Conservation (phyloP, 2,329 filamentous ascomycete genomes). For the Neonectria coccinea region DNA sequence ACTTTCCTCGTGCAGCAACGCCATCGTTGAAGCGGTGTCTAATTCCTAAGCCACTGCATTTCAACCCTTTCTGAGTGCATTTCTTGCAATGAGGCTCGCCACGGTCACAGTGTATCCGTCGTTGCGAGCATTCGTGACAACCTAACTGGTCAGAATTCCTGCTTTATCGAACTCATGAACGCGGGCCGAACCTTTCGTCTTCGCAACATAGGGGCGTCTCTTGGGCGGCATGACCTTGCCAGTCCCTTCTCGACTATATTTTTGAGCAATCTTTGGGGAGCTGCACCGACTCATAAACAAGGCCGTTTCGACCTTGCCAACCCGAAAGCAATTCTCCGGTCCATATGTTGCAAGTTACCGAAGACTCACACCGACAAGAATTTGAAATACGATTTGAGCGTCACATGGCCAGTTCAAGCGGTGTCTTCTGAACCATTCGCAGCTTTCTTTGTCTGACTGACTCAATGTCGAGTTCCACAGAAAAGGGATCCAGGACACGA, state of each 20-base stretch:
- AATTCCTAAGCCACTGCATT: conserved; percentile 41
- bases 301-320: background rate
- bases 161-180: too few species aligned
- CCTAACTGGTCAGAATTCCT: conserved; percentile 22
- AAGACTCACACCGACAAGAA: too few species aligned
- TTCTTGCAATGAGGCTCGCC: conserved; percentile 39
- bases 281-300: conserved; percentile 1
- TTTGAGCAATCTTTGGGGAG: background rate
- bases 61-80: conserved; percentile 38
- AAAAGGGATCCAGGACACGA: background rate
- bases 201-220: conserved; percentile 43
- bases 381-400: background rate
- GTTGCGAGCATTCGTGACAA: conserved; percentile 43
- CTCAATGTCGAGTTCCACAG: conserved; percentile 6
- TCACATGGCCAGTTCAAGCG: conserved; percentile 1
- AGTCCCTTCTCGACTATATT: background rate
- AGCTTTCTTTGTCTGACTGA: background rate
- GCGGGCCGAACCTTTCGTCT: conserved; percentile 37
- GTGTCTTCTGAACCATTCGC: background rate
- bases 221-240: conserved; percentile 38
- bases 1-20: conserved; percentile 42
- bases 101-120: conserved; percentile 43
- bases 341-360: background rate
- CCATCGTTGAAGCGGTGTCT: conserved; percentile 44
- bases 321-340: background rate